Conservation (phyloP, 2,329 filamentous ascomycete genomes). For the Xylariaceae sp. region DNA sequence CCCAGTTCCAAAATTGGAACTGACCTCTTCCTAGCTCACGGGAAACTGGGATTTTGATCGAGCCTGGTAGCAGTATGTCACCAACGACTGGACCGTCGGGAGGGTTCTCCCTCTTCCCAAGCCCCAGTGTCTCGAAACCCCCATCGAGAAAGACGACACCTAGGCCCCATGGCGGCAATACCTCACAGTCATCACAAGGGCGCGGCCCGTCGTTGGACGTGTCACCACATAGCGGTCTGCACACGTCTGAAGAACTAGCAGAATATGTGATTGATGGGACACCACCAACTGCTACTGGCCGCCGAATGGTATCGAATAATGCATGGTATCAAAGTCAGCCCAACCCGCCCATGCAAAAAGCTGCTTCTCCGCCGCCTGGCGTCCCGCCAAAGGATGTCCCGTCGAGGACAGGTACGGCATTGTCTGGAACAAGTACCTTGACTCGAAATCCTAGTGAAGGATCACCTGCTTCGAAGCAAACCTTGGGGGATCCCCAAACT, state of each 20-base stretch:
- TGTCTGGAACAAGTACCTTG: slow-evolving; percentile 47
- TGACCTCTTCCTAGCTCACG: slow-evolving; percentile 4
- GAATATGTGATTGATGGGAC: slow-evolving; percentile 30
- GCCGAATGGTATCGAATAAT: slow-evolving; percentile 24
- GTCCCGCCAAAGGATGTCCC: slow-evolving; percentile 40
- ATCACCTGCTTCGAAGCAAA: slow-evolving; percentile 51
- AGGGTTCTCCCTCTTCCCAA: slow-evolving; percentile 55
- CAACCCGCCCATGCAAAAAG: slow-evolving; percentile 22
- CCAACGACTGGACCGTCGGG: slow-evolving; percentile 34
- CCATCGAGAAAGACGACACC: slow-evolving; percentile 41
- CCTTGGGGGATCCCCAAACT: slow-evolving; percentile 34
- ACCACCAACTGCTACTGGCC: slow-evolving; percentile 17
- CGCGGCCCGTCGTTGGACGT: slow-evolving; percentile 29
- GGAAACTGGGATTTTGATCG: slow-evolving; percentile 7
- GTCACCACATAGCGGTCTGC: slow-evolving; percentile 28
- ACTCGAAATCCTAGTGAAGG: slow-evolving; percentile 44
- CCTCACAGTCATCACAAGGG: slow-evolving; percentile 27
- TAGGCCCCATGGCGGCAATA: slow-evolving; percentile 24
- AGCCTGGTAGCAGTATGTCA: slow-evolving; percentile 17
- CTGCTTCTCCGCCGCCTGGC: slow-evolving; percentile 32
- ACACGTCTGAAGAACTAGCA: slow-evolving; percentile 26
- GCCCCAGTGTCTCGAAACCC: slow-evolving; percentile 38
- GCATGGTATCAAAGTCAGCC: slow-evolving; percentile 26
- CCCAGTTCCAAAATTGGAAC: slow-evolving; percentile 6
- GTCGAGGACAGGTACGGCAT: slow-evolving; percentile 44